Conservation (phyloP, 2,329 filamentous ascomycete species). For the Calonectria henricotiae region DNA sequence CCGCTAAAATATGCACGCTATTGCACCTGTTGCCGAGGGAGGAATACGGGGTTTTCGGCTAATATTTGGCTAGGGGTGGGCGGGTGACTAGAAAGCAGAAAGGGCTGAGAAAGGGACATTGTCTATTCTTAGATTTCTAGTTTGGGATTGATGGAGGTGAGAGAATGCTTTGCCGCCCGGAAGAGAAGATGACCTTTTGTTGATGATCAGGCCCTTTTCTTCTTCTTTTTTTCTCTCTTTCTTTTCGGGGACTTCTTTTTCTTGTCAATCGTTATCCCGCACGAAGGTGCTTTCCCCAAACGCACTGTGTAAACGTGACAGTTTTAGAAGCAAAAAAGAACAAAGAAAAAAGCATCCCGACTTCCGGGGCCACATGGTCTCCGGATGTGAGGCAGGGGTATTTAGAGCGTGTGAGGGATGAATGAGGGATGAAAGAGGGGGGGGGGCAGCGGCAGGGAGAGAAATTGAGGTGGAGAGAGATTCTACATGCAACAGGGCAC, state of each 20-base stretch:
- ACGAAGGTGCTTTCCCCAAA: conserved; percentile 8
- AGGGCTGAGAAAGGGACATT: conserved; percentile 1
- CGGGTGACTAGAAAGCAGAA: neutral
- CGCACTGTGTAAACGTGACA: neutral
- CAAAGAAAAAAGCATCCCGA: neutral
- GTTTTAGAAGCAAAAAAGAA: neutral
- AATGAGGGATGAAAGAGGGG: neutral
- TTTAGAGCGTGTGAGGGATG: neutral
- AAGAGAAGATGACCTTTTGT: neutral
- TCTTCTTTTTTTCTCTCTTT: neutral
- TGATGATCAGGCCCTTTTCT: neutral
- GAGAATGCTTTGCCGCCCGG: neutral
- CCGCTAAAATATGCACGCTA: neutral
- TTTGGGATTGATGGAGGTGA: neutral
- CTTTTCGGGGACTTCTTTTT: neutral
- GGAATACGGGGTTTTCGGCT: neutral
- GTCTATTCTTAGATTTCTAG: conserved; percentile 5
- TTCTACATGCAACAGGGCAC: neutral
- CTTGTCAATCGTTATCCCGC: neutral
- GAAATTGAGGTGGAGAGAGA: neutral
- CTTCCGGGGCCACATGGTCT: conserved; percentile 19
- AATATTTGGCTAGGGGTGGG: conserved; percentile 1
- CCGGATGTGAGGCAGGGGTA: conserved; percentile 10
- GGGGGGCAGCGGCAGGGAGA: neutral
- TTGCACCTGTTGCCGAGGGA: neutral